Conservation (phyloP, 331 rosid genomes). For the Pyrus hybrid region DNA sequence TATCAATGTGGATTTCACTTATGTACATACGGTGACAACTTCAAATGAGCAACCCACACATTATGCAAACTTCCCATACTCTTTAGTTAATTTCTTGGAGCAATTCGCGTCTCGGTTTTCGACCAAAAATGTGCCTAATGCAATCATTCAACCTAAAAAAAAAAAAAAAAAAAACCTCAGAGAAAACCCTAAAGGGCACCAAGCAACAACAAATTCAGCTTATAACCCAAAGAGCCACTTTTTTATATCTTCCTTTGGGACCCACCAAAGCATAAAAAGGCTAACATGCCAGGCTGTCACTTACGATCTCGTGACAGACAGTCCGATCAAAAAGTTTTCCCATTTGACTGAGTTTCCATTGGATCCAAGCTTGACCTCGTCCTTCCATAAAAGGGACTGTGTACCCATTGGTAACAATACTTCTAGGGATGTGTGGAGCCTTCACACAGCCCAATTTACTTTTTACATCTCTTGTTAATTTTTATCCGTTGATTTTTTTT, state of each 20-base stretch:
- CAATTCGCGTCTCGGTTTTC: neutral
- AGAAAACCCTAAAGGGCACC: neutral
- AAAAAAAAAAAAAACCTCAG: neutral
- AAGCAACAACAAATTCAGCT: constrained; percentile 13
- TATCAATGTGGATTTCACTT: constrained; percentile 1
- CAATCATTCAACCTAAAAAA: neutral
- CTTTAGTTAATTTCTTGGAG: neutral
- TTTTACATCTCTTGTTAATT: too few species aligned
- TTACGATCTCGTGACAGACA: constrained; percentile 15
- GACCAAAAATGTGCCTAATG: neutral
- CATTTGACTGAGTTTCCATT: constrained; percentile 17
- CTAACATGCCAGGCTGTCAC: constrained; percentile 28
- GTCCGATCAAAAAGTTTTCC: constrained; percentile 9
- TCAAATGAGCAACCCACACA: neutral
- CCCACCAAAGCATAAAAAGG: constrained; percentile 11
- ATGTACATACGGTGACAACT: neutral
- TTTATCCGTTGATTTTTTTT: too few species aligned
- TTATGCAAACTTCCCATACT: neutral
- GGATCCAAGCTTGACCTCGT: constrained; percentile 6
- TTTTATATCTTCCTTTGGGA: neutral
- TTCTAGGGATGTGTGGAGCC: too few species aligned
- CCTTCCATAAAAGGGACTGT: neutral
- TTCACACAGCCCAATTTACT: too few species aligned
- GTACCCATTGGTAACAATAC: too few species aligned
- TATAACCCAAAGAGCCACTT: constrained; percentile 2